Conservation (phyloP, 257 asterid species). For the Solanum habrochaites region DNA sequence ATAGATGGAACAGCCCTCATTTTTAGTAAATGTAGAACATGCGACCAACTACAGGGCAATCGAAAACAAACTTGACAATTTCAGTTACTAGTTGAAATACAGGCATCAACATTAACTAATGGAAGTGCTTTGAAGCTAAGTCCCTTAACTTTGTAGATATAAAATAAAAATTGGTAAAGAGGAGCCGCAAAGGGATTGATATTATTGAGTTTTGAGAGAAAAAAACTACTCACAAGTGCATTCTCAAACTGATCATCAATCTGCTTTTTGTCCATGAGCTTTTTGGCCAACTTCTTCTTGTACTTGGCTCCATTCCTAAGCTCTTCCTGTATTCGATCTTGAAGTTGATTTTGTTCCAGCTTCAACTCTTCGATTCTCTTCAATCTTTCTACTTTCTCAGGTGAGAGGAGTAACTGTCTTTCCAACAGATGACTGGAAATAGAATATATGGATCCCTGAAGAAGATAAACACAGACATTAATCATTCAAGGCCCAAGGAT, state of each 20-base stretch:
- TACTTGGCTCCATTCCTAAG: not conserved
- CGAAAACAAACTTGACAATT: no score
- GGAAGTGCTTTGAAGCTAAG: no score
- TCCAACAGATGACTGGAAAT: slow-evolving; percentile 30
- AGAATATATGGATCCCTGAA: slow-evolving; percentile 31
- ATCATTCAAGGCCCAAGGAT: not conserved
- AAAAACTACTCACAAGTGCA: no score
- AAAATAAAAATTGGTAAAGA: no score
- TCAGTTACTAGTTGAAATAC: no score
- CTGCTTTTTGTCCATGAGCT: not conserved
- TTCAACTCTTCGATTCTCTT: not conserved
- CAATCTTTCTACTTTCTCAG: not conserved
- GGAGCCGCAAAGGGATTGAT: no score
- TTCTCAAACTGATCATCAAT: not conserved
- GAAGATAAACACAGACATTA: not conserved
- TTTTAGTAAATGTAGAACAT: no score
- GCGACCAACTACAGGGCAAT: no score
- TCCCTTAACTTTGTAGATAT: no score
- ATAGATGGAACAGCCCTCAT: no score
- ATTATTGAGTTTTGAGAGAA: no score
- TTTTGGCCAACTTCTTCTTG: not conserved
- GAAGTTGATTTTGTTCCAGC: not conserved
- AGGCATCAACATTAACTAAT: no score
- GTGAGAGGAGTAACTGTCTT: not conserved
- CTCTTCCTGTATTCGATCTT: not conserved